A percentile compares a stretch with the other conserved stretches of the same genome.
phyloP scores from a whole-genome alignment of 768 basidiomycete species.

The Termitomyces sp. region DNA sequence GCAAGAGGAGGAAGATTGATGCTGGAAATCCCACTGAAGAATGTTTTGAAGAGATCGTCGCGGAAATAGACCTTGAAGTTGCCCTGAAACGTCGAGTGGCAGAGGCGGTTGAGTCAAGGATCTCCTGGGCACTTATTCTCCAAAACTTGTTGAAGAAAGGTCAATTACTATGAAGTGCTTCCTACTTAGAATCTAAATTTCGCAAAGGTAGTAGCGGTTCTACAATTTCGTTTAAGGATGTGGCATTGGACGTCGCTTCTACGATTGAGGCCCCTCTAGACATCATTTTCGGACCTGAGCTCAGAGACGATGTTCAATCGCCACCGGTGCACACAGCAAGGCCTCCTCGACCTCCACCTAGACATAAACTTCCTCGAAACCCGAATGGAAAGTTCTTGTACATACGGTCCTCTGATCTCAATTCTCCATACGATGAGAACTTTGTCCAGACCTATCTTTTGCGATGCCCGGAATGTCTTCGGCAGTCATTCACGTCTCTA shows the following conservation, averaged over 20 bases:
- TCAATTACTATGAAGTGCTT: constrained; percentile 8
- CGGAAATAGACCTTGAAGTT: constrained; percentile 45
- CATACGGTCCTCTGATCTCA: constrained; percentile 26
- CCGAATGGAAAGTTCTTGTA: constrained; percentile 31
- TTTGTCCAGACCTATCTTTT: constrained; percentile 30
- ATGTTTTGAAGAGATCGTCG: constrained; percentile 19
- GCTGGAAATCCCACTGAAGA: not conserved
- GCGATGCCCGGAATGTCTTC: constrained; percentile 40
- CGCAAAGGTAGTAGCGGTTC: constrained; percentile 14
- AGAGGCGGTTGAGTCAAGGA: constrained; percentile 37
- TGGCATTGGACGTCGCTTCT: constrained; percentile 36
- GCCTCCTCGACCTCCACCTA: constrained; percentile 21
- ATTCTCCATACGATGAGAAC: constrained; percentile 16
- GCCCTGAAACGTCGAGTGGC: constrained; percentile 35
- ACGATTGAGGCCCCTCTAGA: constrained; percentile 35
- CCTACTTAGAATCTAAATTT: not conserved
- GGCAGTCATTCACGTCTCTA: constrained; percentile 41
- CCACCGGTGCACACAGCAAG: constrained; percentile 14
- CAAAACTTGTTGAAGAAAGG: constrained; percentile 31
- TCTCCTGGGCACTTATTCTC: constrained; percentile 43
- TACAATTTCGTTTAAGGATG: constrained; percentile 28
- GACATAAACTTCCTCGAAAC: constrained; percentile 15
- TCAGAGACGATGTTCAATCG: constrained; percentile 18
- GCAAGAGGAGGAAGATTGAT: constrained; percentile 16
- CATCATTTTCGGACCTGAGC: constrained; percentile 30